These are phyloP conservation scores for Hemileia vastatrix DNA, from an alignment of 1,284 basidiomycete genomes.

Conservation along the genomic window DNA sequence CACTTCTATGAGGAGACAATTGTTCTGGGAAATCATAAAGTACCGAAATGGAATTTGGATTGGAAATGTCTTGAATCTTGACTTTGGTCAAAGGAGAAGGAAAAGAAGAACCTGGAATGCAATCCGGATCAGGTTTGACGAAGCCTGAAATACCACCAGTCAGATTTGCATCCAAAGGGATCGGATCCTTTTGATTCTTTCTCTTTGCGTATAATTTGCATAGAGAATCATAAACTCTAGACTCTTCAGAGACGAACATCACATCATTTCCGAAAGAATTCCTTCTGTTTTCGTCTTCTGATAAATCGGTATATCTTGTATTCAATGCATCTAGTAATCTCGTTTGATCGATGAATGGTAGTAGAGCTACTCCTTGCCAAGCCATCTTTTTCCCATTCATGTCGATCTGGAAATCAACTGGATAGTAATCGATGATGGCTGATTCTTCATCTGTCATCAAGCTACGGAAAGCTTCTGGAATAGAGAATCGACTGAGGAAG, in stretches of 20 bases:
- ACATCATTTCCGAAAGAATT: constrained; percentile 78
- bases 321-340: constrained; percentile 74
- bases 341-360: constrained; percentile 88
- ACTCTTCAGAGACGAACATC: constrained; percentile 71
- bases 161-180: constrained; percentile 57
- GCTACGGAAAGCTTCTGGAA: constrained; percentile 71
- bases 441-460: constrained; percentile 82
- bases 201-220: constrained; percentile 85
- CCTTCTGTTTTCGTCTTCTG: constrained; percentile 67
- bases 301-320: constrained; percentile 60
- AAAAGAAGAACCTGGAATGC: constrained; percentile 81
- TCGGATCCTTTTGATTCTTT: constrained; percentile 59
- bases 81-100: constrained; percentile 57
- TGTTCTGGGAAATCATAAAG: constrained; percentile 85
- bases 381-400: constrained; percentile 99
- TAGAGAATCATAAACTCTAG: constrained; percentile 72
- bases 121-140: constrained; percentile 71
- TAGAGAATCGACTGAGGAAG: constrained; percentile 56
- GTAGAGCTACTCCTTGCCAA: constrained; percentile 93
- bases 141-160: constrained; percentile 71
- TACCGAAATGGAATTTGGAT: constrained; percentile 76
- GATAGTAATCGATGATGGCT: constrained; percentile 94
- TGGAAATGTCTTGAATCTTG: constrained; percentile 64
- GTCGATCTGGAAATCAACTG: constrained; percentile 80
- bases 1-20: constrained; percentile 68